Conservation (phyloP, 352 stramenopile species). For the Phytophthora multivora region DNA sequence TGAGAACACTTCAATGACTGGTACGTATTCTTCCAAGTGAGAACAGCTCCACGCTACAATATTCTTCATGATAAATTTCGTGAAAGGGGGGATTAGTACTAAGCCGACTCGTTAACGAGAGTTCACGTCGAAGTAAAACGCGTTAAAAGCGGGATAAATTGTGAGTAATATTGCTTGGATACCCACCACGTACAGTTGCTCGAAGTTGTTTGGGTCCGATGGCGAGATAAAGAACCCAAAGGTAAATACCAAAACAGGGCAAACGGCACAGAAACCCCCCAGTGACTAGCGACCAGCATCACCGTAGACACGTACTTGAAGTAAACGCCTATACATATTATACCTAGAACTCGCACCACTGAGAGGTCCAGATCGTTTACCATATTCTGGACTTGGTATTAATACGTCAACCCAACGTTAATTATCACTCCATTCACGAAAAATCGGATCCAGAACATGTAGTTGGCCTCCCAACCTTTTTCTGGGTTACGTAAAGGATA, state of each 20-base stretch:
- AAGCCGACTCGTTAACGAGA: constrained; percentile 6
- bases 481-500: constrained; percentile 10
- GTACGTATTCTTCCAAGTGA: constrained; percentile 33
- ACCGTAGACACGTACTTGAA: constrained; percentile 17
- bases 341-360: constrained; percentile 1
- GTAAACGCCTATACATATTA: constrained; percentile 5
- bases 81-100: constrained; percentile 16
- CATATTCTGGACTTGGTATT: constrained; percentile 16
- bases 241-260: constrained; percentile 15
- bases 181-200: neutral
- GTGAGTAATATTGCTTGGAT: neutral
- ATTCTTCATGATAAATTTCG: constrained; percentile 34
- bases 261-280: constrained; percentile 48
- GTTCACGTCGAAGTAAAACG: constrained; percentile 8
- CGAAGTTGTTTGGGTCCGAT: constrained; percentile 14
- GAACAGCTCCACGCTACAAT: constrained; percentile 17
- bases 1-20: constrained; percentile 31
- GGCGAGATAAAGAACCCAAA: constrained; percentile 6
- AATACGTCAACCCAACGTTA: constrained; percentile 1
- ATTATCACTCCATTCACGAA: constrained; percentile 11
- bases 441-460: constrained; percentile 31
- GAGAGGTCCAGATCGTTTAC: constrained; percentile 1
- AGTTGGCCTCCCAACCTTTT: constrained; percentile 25
- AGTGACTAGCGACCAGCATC: constrained; percentile 21
- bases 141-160: constrained; percentile 27